Evolutionary conservation across 1,139 yeast genomes (phyloP), one percentile per base, ranked within the genome.

Genomic region (Lizanozyma gosingica): DNA sequence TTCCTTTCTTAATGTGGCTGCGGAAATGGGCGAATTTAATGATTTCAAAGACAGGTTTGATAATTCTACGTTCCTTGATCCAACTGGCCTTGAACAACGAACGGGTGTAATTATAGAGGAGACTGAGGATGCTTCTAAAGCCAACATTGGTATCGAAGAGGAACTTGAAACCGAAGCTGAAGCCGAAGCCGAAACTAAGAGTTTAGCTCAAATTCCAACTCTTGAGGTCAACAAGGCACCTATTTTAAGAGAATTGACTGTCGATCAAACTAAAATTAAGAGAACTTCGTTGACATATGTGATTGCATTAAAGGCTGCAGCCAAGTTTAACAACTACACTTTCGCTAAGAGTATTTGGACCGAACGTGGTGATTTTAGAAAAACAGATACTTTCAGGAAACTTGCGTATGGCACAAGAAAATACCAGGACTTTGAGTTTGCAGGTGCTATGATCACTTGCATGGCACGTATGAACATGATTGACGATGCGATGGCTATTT

Each of bases 341-440:
- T 73, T 82, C 53, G 88, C 90, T 2, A 78, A 78, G 43, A 57
- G 62, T 33, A 67, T 83, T 1, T 86, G 96, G 95, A 59, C 62
- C 2, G 94, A 84, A 53, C 72, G 96, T 53, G 97, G 96, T 2
- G 48, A 57, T 35, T 86, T 71, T 61, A 68, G 97, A 39, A 78
- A 78, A 44, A 69, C 85, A 0, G 38, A 44, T 0, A 48, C 49
- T 1, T 85, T 80, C 62, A 72, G 65, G 42, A 41, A 47, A 1
- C 48, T 79, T 32, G 42, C 66, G 1, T 52, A 63, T 8, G 49
- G 45, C 1, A 58, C 57, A 33, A 79, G 78, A 48, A 71, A 71
- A 36, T 50, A 57, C 9, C 60, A 67, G 1, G 96, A 88, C 55
- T 82, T 80, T 57, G 67, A 67, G 44, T 83, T 84, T 64, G 94